phyloP scores from a whole-genome alignment of 768 basidiomycete genomes.

The Gymnopilus dilepis region DNA sequence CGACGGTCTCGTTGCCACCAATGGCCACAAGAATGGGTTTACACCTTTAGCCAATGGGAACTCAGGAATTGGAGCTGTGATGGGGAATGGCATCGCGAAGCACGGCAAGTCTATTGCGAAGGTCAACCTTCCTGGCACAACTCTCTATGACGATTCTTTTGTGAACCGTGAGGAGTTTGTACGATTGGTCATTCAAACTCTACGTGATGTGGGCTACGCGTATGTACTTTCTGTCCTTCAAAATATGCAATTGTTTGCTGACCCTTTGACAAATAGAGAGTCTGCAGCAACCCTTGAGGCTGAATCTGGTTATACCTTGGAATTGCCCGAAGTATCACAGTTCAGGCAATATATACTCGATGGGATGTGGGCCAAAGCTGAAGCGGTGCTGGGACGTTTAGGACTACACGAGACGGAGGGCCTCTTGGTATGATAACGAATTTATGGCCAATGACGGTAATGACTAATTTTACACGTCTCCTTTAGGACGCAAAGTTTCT shows the following conservation, averaged over 20 bases:
- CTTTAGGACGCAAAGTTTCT: constrained; percentile 81
- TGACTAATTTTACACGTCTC: constrained; percentile 19
- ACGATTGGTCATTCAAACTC: constrained; percentile 84
- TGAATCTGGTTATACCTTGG: constrained; percentile 91
- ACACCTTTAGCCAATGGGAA: constrained; percentile 42
- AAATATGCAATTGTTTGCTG: constrained; percentile 6
- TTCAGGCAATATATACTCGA: constrained; percentile 83
- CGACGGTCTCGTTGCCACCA: constrained; percentile 33
- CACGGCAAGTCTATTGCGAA: constrained; percentile 58
- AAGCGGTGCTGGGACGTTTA: constrained; percentile 67
- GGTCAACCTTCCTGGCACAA: constrained; percentile 73
- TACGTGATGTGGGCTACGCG: constrained; percentile 87
- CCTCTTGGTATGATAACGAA: constrained; percentile 59
- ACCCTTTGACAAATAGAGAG: constrained; percentile 60
- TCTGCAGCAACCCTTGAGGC: constrained; percentile 88
- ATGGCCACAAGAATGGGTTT: constrained; percentile 50
- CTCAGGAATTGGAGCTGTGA: constrained; percentile 29
- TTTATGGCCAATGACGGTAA: neutral
- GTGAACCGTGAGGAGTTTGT: constrained; percentile 92
- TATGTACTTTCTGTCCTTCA: constrained; percentile 40
- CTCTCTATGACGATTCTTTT: constrained; percentile 77
- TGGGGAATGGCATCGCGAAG: constrained; percentile 58
- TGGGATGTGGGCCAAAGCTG: constrained; percentile 82
- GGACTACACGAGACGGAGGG: constrained; percentile 73
- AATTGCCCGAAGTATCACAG: constrained; percentile 74